phyloP scores from a whole-genome alignment of 202 grass and related monocot genomes.

The Brachypodium distachyon region DNA sequence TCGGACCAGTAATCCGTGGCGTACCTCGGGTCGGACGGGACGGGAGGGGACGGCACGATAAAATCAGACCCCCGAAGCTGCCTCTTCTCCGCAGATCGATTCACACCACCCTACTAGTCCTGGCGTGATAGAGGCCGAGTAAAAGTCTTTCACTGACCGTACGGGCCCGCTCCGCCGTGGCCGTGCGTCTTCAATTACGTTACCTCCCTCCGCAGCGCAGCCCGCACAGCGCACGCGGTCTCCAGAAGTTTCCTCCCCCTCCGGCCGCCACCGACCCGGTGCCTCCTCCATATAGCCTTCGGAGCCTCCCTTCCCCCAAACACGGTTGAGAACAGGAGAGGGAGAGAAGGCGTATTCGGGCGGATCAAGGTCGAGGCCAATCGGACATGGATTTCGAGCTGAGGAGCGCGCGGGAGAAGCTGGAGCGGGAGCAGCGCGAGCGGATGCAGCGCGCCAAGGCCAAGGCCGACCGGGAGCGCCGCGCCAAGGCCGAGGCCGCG shows the following conservation, averaged over 20 bases:
- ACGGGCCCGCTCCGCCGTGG: neutral
- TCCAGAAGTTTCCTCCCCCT: slow-evolving; percentile 27
- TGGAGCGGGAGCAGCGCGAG: slow-evolving; percentile 85
- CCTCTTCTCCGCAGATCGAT: too few relatives aligned
- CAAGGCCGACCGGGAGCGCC: slow-evolving; percentile 57
- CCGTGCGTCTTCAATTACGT: slow-evolving; percentile 25
- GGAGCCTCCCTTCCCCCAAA: neutral
- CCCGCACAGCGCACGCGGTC: neutral
- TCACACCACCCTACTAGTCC: too few relatives aligned
- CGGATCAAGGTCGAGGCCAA: neutral
- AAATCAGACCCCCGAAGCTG: too few relatives aligned
- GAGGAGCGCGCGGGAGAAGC: slow-evolving; percentile 70
- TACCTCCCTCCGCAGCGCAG: neutral
- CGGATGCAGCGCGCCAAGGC: slow-evolving; percentile 75
- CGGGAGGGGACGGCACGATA: too few relatives aligned
- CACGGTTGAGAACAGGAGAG: neutral
- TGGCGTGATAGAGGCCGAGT: too few relatives aligned
- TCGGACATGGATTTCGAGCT: slow-evolving; percentile 84
- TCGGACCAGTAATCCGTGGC: too few relatives aligned
- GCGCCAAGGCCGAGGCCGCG: slow-evolving; percentile 73
- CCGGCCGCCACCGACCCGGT: slow-evolving; percentile 20
- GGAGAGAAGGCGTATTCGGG: neutral
- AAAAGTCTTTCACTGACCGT: neutral
- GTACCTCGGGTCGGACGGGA: too few relatives aligned
- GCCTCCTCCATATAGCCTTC: neutral